phyloP scores from a whole-genome alignment of 192 early-diverging fungal species.

The Linderina pennispora region DNA sequence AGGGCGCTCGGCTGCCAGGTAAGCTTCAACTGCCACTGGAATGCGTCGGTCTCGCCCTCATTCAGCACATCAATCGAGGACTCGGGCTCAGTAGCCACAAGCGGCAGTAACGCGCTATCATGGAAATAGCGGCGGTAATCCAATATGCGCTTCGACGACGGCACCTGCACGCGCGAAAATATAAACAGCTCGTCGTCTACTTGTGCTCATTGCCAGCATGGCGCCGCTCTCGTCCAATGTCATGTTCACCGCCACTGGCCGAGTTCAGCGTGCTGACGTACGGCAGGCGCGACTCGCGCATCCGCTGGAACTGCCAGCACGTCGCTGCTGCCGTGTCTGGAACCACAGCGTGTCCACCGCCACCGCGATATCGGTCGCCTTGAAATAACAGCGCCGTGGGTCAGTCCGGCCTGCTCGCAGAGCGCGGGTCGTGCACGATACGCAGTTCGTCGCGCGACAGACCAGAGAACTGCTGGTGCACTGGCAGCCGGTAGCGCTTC shows the following conservation, averaged over 20 bases:
- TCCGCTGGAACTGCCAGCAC: slow-evolving; percentile 43
- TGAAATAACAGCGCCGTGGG: slow-evolving; percentile 44
- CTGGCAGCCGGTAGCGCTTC: slow-evolving; percentile 42
- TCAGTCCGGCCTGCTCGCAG: slow-evolving; percentile 35
- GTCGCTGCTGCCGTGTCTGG: slow-evolving; percentile 32
- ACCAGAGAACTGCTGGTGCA: slow-evolving; percentile 44
- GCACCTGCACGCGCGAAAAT: slow-evolving; percentile 29
- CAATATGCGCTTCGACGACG: slow-evolving; percentile 26
- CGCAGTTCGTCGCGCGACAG: slow-evolving; percentile 47
- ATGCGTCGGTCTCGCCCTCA: slow-evolving; percentile 35
- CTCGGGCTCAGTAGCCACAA: slow-evolving; percentile 27
- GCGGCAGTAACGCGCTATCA: slow-evolving; percentile 10
- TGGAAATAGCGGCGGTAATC: slow-evolving; percentile 46
- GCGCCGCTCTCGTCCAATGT: slow-evolving; percentile 45
- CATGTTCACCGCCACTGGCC: slow-evolving; percentile 44
- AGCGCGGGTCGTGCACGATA: slow-evolving; percentile 39
- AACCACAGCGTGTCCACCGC: slow-evolving; percentile 45
- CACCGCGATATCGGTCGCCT: slow-evolving; percentile 42
- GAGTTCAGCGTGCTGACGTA: slow-evolving; percentile 48
- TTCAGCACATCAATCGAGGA: slow-evolving; percentile 37
- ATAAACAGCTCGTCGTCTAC: slow-evolving; percentile 46
- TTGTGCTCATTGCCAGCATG: slow-evolving; percentile 42
- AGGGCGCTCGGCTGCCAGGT: slow-evolving; percentile 42
- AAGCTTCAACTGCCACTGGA: slow-evolving; percentile 41
- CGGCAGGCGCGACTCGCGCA: slow-evolving; percentile 46